Evolutionary conservation across 805 yeast genomes (phyloP).

Genomic region (Candida dajiaensis): DNA sequence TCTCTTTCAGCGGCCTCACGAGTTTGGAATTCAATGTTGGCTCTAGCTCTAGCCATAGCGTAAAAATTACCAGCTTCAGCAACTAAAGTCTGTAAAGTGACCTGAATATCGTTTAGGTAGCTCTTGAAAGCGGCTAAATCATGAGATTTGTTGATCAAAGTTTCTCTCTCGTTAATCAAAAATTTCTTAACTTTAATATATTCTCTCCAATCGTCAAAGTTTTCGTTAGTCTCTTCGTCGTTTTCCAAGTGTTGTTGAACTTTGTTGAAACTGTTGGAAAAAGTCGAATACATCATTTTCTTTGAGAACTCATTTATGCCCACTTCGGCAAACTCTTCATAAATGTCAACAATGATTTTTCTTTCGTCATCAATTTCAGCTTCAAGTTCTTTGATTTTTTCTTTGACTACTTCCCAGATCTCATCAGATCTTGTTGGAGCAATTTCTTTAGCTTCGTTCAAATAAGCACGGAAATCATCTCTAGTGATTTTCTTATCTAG

Average conservation of each 20-base stretch:
- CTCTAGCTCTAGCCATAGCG: slow-evolving; percentile 50
- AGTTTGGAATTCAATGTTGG: slow-evolving; percentile 49
- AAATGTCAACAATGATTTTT: slow-evolving; percentile 49
- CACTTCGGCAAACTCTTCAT: slow-evolving; percentile 70
- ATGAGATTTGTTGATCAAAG: slow-evolving; percentile 32
- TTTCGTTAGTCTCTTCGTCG: slow-evolving; percentile 25
- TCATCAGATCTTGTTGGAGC: slow-evolving; percentile 27
- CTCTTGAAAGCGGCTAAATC: slow-evolving; percentile 25
- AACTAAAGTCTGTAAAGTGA: slow-evolving; percentile 40
- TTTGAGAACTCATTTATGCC: slow-evolving; percentile 60
- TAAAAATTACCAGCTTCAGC: slow-evolving; percentile 60
- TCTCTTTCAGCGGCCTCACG: slow-evolving; percentile 41
- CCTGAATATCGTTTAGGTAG: slow-evolving; percentile 29
- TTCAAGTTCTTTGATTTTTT: slow-evolving; percentile 28
- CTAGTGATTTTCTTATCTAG: slow-evolving; percentile 37
- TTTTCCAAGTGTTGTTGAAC: slow-evolving; percentile 4
- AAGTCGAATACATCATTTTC: slow-evolving; percentile 39
- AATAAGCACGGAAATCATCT: slow-evolving; percentile 39
- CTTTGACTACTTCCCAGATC: slow-evolving; percentile 27
- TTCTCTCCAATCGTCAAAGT: slow-evolving; percentile 54
- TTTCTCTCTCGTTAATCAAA: slow-evolving; percentile 51
- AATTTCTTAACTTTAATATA: slow-evolving; percentile 51
- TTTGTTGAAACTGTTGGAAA: slow-evolving; percentile 19
- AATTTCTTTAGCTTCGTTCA: slow-evolving; percentile 27
- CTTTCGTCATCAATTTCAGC: slow-evolving; percentile 32